Base-by-base conservation (phyloP, 805 yeast genomes). In the Yarrowia bubula region DNA sequence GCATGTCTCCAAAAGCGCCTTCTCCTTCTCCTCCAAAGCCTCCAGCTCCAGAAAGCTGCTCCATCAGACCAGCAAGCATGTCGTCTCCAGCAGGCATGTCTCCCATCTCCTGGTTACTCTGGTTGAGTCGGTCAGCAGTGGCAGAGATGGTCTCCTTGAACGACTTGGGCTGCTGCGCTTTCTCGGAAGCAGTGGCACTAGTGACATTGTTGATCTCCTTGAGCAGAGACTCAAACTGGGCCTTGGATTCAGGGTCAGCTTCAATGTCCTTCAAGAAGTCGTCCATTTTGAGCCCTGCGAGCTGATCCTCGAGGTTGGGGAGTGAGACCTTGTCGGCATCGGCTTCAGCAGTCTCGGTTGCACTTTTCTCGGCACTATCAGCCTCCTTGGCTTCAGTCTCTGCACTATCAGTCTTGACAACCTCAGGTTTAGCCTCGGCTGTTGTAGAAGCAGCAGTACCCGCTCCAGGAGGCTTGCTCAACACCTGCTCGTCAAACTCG, bases 71-170 rank as follows among this genome's bases (percentile, higher is more conserved):
- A n/a, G 84, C 79, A 32, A 88, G 71, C 53, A 85, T 70, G 58
- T 84, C 86, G 64, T 83, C 86, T 0, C 79, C 75, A 33, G 75
- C 77, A 9, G 68, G 41, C 79, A 74, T 78, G 13, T 65, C 68
- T 10, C 57, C 70, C 31, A 90, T 86, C 61, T 82, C 82, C 47
- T 82, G 81, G n/a, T 92, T 91, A 32, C 89, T 86, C 67, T 84
- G 88, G 71, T 89, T 89, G 71, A 93, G 79, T 67, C 97, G 81
- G 71, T 86, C 85, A 79, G 92, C 82, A 0, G 98, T 90, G 65
- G 85, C 86, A 32, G 90, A 82, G 72, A 93, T 89, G 8, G 92
- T 89, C 66, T 83, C 83, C 71, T 90, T 88, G 72, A 92, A 87
- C 41, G 64, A 67, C 53, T 32, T 58, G 14, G 44, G 53, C 46